Conservation (phyloP, 1,284 basidiomycete species). For the Sutorius eximius region DNA sequence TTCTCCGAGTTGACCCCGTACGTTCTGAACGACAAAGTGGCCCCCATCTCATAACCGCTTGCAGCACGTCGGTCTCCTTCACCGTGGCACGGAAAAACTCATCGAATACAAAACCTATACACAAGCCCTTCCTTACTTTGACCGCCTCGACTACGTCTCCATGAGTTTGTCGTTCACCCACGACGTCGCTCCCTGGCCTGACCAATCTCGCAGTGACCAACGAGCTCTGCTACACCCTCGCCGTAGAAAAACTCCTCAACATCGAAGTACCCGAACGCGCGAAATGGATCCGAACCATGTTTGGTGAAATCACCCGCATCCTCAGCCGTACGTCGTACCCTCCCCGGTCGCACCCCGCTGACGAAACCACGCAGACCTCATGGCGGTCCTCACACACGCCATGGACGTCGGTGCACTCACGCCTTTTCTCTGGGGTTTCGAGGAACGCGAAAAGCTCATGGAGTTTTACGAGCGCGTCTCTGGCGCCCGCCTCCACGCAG, state of each 20-base stretch:
- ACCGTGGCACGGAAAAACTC: slow-evolving; percentile 97
- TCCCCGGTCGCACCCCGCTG: neutral
- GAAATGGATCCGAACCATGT: slow-evolving; percentile 97
- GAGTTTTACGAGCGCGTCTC: slow-evolving; percentile 99
- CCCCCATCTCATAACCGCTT: slow-evolving; percentile 2
- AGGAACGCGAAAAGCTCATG: slow-evolving; percentile 99
- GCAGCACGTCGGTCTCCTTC: slow-evolving; percentile 93
- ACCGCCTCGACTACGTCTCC: slow-evolving; percentile 98
- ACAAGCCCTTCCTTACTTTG: slow-evolving; percentile 98
- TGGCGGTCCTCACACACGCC: slow-evolving; percentile 95
- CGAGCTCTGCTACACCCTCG: slow-evolving; percentile 94
- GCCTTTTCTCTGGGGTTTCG: slow-evolving; percentile 99
- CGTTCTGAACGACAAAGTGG: slow-evolving; percentile 28
- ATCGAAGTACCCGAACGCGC: slow-evolving; percentile 98
- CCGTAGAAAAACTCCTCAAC: slow-evolving; percentile 98
- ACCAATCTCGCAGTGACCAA: slow-evolving; percentile 75
- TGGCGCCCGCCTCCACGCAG: slow-evolving; percentile 94
- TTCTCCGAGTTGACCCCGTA: slow-evolving; percentile 87
- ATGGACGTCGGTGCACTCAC: slow-evolving; percentile 98
- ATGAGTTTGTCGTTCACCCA: slow-evolving; percentile 72
- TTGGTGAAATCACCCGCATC: slow-evolving; percentile 96
- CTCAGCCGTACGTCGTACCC: slow-evolving; percentile 74
- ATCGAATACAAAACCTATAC: slow-evolving; percentile 99
- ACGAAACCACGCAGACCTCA: slow-evolving; percentile 62
- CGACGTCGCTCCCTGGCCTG: neutral